phyloP scores from a whole-genome alignment of 495 filamentous ascomycete genomes.

The Aspergillus homomorphus region DNA sequence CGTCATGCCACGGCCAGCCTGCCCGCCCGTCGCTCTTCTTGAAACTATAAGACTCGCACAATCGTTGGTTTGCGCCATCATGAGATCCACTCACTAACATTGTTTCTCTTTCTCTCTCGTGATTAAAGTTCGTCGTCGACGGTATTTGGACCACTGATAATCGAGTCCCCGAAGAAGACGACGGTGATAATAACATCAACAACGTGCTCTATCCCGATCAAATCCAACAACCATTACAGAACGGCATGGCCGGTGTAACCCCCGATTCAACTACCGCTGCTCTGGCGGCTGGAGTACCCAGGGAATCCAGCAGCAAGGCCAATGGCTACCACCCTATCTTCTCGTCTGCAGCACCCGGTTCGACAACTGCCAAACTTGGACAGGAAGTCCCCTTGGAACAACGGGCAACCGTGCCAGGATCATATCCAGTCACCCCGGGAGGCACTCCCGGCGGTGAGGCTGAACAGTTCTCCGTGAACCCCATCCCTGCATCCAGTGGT shows the following conservation, averaged over 20 bases:
- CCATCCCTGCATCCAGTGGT: slow-evolving; percentile 69
- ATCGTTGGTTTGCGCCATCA: slow-evolving; percentile 3
- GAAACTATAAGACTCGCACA: slow-evolving; percentile 26
- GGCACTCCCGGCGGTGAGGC: slow-evolving; percentile 61
- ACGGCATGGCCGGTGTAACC: slow-evolving; percentile 62
- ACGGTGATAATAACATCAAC: slow-evolving; percentile 76
- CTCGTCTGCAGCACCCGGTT: slow-evolving; percentile 52
- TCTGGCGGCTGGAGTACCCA: slow-evolving; percentile 65
- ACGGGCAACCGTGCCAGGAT: slow-evolving; percentile 59
- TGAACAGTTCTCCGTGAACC: slow-evolving; percentile 62
- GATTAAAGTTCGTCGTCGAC: slow-evolving; percentile 83
- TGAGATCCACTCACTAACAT: slow-evolving; percentile 15
- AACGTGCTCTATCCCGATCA: slow-evolving; percentile 79
- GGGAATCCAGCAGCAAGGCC: slow-evolving; percentile 40
- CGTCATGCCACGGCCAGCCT: slow-evolving; percentile 25
- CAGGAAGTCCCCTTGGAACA: slow-evolving; percentile 60
- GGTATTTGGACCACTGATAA: slow-evolving; percentile 79
- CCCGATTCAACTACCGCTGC: slow-evolving; percentile 73
- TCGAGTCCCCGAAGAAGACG: slow-evolving; percentile 71
- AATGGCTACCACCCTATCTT: slow-evolving; percentile 22
- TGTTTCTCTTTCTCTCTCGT: slow-evolving; percentile 1
- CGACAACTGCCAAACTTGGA: slow-evolving; percentile 65
- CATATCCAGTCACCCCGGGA: slow-evolving; percentile 76
- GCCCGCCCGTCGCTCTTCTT: not conserved
- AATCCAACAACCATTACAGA: slow-evolving; percentile 47